phyloP scores from a whole-genome alignment of 495 filamentous ascomycete species.

The Trypethelium eluteriae region DNA sequence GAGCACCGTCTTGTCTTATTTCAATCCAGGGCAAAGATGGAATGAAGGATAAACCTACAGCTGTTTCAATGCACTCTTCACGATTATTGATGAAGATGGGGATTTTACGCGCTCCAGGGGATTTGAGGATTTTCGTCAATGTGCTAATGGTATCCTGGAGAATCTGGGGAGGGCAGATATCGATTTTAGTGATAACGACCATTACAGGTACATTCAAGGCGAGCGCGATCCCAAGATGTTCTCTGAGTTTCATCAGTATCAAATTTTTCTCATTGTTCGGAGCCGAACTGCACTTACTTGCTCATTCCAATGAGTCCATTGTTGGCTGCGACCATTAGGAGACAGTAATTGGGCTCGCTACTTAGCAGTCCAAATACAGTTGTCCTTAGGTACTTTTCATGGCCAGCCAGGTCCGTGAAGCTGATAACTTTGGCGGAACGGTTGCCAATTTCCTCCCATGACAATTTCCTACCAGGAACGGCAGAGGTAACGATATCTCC shows the following conservation, averaged over 20 bases:
- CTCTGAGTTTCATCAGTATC: conserved; percentile 33
- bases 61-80: conserved; percentile 88
- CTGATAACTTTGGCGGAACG: conserved; percentile 92
- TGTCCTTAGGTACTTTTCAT: conserved; percentile 90
- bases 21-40: neutral
- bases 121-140: conserved; percentile 84
- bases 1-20: neutral
- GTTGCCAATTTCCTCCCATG: conserved; percentile 97
- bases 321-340: conserved; percentile 97
- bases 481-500: conserved; percentile 77
- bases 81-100: conserved; percentile 93
- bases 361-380: conserved; percentile 93
- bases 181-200: conserved; percentile 97
- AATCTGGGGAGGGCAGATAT: conserved; percentile 96
- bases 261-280: neutral
- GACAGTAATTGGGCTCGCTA: conserved; percentile 93
- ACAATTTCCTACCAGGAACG: conserved; percentile 76
- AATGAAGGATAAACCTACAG: conserved; percentile 33
- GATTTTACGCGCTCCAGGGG: conserved; percentile 87
- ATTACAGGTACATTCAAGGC: conserved; percentile 95
- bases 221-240: conserved; percentile 91
- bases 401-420: conserved; percentile 91
- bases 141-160: conserved; percentile 90
- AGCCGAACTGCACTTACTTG: conserved; percentile 43
- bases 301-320: conserved; percentile 97